These are phyloP conservation scores for Cochlearia excelsa DNA, from an alignment of 345 rosid genomes.

Conservation along the genomic window DNA sequence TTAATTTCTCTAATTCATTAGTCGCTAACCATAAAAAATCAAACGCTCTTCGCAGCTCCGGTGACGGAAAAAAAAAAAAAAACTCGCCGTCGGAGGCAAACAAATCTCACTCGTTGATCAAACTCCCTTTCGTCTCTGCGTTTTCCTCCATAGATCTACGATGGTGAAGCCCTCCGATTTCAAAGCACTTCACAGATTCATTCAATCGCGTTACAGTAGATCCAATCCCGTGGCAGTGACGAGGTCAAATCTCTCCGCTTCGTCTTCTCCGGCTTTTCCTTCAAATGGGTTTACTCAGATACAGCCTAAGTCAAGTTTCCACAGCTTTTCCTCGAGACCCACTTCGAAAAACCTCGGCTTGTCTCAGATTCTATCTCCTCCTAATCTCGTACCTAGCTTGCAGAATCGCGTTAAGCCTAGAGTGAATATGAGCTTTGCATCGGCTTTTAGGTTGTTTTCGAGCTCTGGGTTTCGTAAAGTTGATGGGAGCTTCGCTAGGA, in stretches of 20 bases:
- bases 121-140: background rate
- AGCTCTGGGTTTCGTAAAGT: slow-evolving; percentile 37
- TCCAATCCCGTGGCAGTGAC: slow-evolving; percentile 19
- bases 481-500: slow-evolving; percentile 44
- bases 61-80: slow-evolving; percentile 1
- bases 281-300: slow-evolving; percentile 30
- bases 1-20: background rate
- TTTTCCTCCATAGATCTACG: background rate
- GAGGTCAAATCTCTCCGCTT: slow-evolving; percentile 30
- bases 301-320: slow-evolving; percentile 29
- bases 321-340: slow-evolving; percentile 36
- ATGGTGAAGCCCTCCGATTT: slow-evolving; percentile 48
- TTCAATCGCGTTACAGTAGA: slow-evolving; percentile 36
- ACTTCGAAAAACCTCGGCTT: slow-evolving; percentile 35
- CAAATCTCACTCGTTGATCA: background rate
- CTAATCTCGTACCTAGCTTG: slow-evolving; percentile 14
- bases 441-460: slow-evolving; percentile 53
- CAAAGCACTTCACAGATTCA: slow-evolving; percentile 41
- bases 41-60: slow-evolving; percentile 12
- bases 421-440: slow-evolving; percentile 21
- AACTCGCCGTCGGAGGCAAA: background rate
- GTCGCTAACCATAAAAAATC: background rate
- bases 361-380: slow-evolving; percentile 33
- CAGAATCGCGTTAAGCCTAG: slow-evolving; percentile 26
- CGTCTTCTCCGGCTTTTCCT: slow-evolving; percentile 24